Base-by-base conservation (phyloP, 106 monocot genomes). In the Allium fistulosum region DNA sequence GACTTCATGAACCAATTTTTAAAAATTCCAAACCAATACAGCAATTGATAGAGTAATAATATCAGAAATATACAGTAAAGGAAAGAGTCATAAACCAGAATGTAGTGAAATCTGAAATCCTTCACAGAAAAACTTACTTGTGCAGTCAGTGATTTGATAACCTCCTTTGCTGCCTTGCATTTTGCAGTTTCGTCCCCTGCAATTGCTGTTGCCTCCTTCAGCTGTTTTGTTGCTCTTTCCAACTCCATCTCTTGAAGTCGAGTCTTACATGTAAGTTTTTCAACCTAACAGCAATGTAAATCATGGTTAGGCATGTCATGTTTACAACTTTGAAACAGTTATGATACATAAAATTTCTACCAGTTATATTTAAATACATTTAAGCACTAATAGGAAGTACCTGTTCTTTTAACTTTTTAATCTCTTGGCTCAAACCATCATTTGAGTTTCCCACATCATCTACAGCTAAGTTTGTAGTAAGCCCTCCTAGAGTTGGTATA, bases 101-200 rank as follows among this genome's bases (percentile, higher is more conserved):
- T 56, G 7, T 8, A 69, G 9, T 69, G n/a, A 53, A 13, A 13
- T 13, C 15, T 9, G n/a, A 2, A 16, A 11, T 69, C 57, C 45
- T 45, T 28, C 13, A 45, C 14, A 46, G 13, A 57, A 55, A 27
- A 49, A 60, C 73, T 86, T 86, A 96, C 96, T 69, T 96, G 91
- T 71, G 82, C 84, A n/a, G 91, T 96, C 17, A 96, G 88, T 47
- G 96, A 84, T 70, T 92, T 96, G 63, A 96, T 96, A 59, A 96
- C 96, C 80, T 96, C 96, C 76, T 96, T 96, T 49, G 96, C 96
- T 46, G 96, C 96, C 79, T 86, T 96, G 75, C 96, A 88, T 66
- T 96, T 96, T 59, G 96, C 88, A 80, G 92, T 78, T 78, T 96
- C 96, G 62, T 96, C 96, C 50, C 76, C 88, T 45, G 96, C 96